Evolutionary conservation across 2,329 filamentous ascomycete genomes (phyloP), one percentile per base, ranked within the genome.

Genomic region (Cytospora mali): DNA sequence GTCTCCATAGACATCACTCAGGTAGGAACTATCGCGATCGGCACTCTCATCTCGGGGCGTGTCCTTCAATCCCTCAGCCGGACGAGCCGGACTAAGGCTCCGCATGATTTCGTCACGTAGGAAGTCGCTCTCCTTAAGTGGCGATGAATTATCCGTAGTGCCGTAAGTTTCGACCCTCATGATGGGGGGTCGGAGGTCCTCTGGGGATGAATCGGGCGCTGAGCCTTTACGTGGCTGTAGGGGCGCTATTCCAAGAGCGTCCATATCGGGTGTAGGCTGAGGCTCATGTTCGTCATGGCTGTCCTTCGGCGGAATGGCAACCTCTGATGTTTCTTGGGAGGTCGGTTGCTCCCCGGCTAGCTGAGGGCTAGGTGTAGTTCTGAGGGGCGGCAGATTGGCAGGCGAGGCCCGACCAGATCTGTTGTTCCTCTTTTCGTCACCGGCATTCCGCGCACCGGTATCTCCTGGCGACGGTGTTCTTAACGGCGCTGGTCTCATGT

Each of bases 71-170:
- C 64, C 56, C 18, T 65, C 49, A 6, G 68, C 63, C 33, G 75
- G 69, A 31, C 75, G 75, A 14, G 77, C 71, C 0, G 87, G 82
- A 60, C 81, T 87, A 2, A 93, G 77, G 49, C 86, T 90, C 62
- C 84, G 86, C 58, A 92, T 86, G 60, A 93, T 93, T 69, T 93
- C 91, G 64, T 91, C 88, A 29, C 87, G 82, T 53, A 93, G 73
- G 61, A 84, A 80, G 67, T 93, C 90, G 69, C 84, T 92, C 69
- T 92, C 89, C 67, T 88, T 85, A 63, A 88, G 79, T 31, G 85
- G 81, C 0, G 82, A 81, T 9, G 76, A 77, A 9, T 80, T 80
- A 11, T 80, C 79, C 11, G 76, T 70, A 0, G 81, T 83, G 69
- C 81, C 84, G 54, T 80, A 72, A 0, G 80, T 81, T 7, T 75